These are phyloP conservation scores for Camellia lanceoleosa DNA, from an alignment of 148 eudicot species.

Conservation along the genomic window DNA sequence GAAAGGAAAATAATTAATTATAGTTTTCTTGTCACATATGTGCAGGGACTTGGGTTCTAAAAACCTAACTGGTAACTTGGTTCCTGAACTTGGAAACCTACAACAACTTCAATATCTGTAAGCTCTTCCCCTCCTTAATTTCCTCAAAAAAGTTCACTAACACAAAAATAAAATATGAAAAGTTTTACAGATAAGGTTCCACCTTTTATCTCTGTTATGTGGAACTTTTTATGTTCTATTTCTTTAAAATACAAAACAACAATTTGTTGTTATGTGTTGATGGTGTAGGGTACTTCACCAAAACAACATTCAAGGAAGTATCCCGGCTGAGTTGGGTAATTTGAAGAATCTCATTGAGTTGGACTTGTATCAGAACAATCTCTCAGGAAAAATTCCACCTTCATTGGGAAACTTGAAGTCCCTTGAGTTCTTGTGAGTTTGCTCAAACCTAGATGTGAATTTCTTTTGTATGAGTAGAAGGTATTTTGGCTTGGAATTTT, in stretches of 20 bases:
- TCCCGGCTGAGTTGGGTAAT: constrained; percentile 74
- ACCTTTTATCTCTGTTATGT: neutral
- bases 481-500: neutral
- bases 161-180: constrained; percentile 8
- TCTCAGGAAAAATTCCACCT: constrained; percentile 65
- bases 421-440: constrained; percentile 73
- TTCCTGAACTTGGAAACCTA: constrained; percentile 75
- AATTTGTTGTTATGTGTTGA: too few species aligned
- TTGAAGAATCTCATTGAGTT: constrained; percentile 69
- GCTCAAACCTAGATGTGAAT: neutral
- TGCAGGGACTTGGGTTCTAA: constrained; percentile 73
- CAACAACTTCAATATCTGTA: constrained; percentile 74
- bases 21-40: neutral
- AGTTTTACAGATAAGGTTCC: neutral
- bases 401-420: constrained; percentile 63
- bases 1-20: too few species aligned
- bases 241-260: neutral
- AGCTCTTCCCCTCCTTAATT: neutral
- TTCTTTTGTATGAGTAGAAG: neutral
- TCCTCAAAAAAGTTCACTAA: neutral
- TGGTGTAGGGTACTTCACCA: constrained; percentile 65
- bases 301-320: constrained; percentile 65
- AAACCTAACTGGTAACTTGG: constrained; percentile 65
- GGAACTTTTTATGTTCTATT: neutral
- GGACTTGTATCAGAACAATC: constrained; percentile 77